phyloP scores from a whole-genome alignment of 2,329 filamentous ascomycete genomes.

The Rhinocladiella similis region DNA sequence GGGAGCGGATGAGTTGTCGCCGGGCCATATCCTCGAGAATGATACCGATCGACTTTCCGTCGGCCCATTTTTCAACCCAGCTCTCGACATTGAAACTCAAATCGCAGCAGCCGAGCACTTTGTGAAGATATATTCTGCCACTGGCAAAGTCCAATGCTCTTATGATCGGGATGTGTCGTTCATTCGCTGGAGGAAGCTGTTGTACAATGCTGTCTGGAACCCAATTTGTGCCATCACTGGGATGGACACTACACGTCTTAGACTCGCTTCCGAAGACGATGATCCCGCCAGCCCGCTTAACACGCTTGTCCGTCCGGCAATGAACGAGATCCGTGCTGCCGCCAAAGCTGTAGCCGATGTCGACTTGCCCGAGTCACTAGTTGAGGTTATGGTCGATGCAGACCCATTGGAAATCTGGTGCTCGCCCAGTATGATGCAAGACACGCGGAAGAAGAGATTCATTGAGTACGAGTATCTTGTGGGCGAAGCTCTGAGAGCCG shows the following conservation, averaged over 20 bases:
- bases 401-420: slow-evolving; percentile 53
- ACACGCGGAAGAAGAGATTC: slow-evolving; percentile 50
- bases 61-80: slow-evolving; percentile 39
- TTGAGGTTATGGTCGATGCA: slow-evolving; percentile 48
- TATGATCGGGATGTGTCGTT: slow-evolving; percentile 37
- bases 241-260: slow-evolving; percentile 54
- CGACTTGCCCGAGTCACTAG: slow-evolving; percentile 44
- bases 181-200: slow-evolving; percentile 42
- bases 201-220: slow-evolving; percentile 55
- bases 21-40: slow-evolving; percentile 54
- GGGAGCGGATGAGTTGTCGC: slow-evolving; percentile 49
- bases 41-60: slow-evolving; percentile 53
- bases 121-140: slow-evolving; percentile 49
- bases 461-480: slow-evolving; percentile 59
- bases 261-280: slow-evolving; percentile 44
- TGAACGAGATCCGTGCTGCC: slow-evolving; percentile 46
- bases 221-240: slow-evolving; percentile 53
- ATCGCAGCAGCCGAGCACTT: slow-evolving; percentile 42
- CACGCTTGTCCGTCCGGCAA: slow-evolving; percentile 53
- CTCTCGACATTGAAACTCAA: slow-evolving; percentile 12
- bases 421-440: slow-evolving; percentile 57
- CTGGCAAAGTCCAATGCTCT: slow-evolving; percentile 45
- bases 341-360: slow-evolving; percentile 47
- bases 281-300: slow-evolving; percentile 37
- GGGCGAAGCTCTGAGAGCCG: slow-evolving; percentile 58